A percentile compares a stretch with the other conserved stretches of the same genome.
These are phyloP conservation scores for Heracleum sosnowskyi DNA, from an alignment of 129 eudicot genomes.

Conservation along the genomic window DNA sequence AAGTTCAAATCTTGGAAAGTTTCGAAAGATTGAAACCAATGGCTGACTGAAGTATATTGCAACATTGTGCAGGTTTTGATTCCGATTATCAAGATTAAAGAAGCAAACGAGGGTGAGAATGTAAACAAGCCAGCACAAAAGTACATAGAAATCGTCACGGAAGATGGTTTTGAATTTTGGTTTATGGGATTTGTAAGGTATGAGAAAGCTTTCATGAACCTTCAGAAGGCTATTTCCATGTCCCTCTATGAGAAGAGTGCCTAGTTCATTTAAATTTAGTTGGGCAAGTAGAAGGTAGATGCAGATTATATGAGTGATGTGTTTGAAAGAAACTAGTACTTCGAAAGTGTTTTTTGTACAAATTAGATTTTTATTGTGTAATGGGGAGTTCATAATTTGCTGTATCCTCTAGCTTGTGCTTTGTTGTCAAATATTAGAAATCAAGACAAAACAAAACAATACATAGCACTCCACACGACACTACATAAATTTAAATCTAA, in stretches of 20 bases:
- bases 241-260: background rate
- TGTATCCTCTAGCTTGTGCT: background rate
- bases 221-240: slow-evolving; percentile 35
- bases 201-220: slow-evolving; percentile 44
- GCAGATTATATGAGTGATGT: background rate
- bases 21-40: background rate
- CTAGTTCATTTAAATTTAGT: background rate
- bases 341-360: background rate
- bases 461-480: too few species aligned
- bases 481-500: too few species aligned
- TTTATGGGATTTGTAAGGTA: slow-evolving; percentile 57
- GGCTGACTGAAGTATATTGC: background rate
- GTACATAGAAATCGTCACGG: slow-evolving; percentile 40
- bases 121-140: slow-evolving; percentile 39
- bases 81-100: slow-evolving; percentile 40
- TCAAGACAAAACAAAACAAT: too few species aligned
- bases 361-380: background rate
- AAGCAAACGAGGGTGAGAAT: slow-evolving; percentile 36
- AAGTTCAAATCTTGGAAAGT: too few species aligned
- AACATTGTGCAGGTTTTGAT: slow-evolving; percentile 38
- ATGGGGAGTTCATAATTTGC: background rate
- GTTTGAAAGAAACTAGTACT: background rate
- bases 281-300: background rate
- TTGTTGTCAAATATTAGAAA: too few species aligned
- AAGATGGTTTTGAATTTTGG: slow-evolving; percentile 58